These are phyloP conservation scores for Cerrena zonata DNA, from an alignment of 1,284 basidiomycete genomes.

Conservation along the genomic window DNA sequence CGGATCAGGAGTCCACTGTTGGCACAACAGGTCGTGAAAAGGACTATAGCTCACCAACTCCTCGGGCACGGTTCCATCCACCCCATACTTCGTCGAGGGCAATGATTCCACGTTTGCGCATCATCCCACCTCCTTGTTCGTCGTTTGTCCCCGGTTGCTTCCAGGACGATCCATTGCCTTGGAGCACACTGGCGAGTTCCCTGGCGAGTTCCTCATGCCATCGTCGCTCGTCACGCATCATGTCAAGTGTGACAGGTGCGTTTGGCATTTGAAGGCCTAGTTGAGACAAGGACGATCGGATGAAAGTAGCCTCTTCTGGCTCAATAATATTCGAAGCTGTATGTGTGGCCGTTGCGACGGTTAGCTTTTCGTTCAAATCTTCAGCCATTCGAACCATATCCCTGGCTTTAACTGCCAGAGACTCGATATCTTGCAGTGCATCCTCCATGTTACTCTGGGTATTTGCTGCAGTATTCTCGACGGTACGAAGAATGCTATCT, in stretches of 20 bases:
- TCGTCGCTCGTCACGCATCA: slow-evolving; percentile 77
- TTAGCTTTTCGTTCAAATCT: slow-evolving; percentile 80
- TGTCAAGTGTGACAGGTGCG: slow-evolving; percentile 83
- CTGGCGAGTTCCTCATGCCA: slow-evolving; percentile 81
- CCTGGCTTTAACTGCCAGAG: slow-evolving; percentile 85
- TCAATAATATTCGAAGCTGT: slow-evolving; percentile 31
- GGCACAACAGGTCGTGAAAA: slow-evolving; percentile 1
- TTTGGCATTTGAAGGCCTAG: slow-evolving; percentile 76
- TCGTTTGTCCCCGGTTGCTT: neutral
- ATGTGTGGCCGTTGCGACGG: slow-evolving; percentile 42
- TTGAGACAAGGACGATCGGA: slow-evolving; percentile 82
- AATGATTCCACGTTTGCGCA: slow-evolving; percentile 72
- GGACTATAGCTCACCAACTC: slow-evolving; percentile 64
- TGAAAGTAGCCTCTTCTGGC: slow-evolving; percentile 78
- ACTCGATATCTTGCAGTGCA: slow-evolving; percentile 85
- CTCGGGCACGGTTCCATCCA: slow-evolving; percentile 92
- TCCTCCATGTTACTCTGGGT: slow-evolving; percentile 67
- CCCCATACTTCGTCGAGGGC: slow-evolving; percentile 96
- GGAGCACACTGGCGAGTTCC: slow-evolving; percentile 76
- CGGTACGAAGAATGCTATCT: slow-evolving; percentile 78
- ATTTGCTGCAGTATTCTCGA: slow-evolving; percentile 62
- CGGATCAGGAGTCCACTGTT: neutral
- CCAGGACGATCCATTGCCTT: slow-evolving; percentile 36
- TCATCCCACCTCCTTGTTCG: slow-evolving; percentile 41
- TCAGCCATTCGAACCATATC: slow-evolving; percentile 90